Percentiles rank a stretch among this genome's conserved stretches.
Evolutionary conservation across 129 eudicot species (phyloP).

Genomic region (Helichrysum umbraculigerum): DNA sequence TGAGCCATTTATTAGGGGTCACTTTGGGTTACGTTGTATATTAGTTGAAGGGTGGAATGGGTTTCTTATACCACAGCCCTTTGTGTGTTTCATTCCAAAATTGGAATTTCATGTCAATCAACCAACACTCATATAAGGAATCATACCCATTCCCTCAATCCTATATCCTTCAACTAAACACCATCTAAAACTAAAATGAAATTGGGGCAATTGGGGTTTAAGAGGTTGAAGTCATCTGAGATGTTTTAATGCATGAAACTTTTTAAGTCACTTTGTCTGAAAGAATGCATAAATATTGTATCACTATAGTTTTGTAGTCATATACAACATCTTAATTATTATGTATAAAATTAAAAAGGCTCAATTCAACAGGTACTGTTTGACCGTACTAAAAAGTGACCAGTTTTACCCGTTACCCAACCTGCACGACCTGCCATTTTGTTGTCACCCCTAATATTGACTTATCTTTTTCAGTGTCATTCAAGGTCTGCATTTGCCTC

Average conservation of each 20-base stretch:
- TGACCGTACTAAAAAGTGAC: neutral
- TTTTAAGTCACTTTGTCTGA: neutral
- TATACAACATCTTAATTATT: neutral
- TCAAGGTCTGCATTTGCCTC: constrained; percentile 20
- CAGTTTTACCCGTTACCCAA: neutral
- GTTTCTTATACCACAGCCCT: neutral
- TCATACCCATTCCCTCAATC: neutral
- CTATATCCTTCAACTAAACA: neutral
- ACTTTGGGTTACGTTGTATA: neutral
- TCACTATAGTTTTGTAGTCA: neutral
- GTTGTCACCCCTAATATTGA: constrained; percentile 17
- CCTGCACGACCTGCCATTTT: neutral
- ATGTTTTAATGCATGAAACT: neutral
- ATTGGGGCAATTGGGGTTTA: neutral
- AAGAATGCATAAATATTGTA: neutral
- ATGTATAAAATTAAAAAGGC: neutral
- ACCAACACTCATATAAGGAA: neutral
- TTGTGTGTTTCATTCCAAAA: neutral
- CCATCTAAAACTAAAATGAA: neutral
- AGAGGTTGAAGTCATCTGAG: neutral
- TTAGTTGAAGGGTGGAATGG: neutral
- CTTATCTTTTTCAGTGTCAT: constrained; percentile 11
- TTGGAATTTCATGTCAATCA: neutral
- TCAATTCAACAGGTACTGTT: neutral
- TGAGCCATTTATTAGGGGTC: constrained; percentile 19